Evolutionary conservation across 1,284 basidiomycete species (phyloP).

Genomic region (Ustilago tritici): DNA sequence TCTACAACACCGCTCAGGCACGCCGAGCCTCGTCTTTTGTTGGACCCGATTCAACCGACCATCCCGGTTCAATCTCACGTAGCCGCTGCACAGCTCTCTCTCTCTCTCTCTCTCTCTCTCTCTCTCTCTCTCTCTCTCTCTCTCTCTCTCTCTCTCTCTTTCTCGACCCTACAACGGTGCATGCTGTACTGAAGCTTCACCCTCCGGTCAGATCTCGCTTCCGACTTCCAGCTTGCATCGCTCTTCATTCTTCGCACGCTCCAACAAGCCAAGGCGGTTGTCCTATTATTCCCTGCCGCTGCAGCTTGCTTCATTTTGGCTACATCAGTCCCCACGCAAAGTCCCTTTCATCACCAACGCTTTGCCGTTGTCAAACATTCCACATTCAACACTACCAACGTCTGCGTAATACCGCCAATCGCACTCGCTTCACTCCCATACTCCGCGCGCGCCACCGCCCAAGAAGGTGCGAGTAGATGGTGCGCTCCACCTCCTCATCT

Average conservation of each 20-base stretch:
- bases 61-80: not conserved
- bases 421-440: not conserved
- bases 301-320: constrained; percentile 34
- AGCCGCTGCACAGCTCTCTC: not conserved
- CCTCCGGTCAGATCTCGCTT: not conserved
- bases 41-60: not conserved
- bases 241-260: constrained; percentile 39
- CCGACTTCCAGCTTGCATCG: not conserved
- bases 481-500: not conserved
- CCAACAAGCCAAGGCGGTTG: constrained; percentile 30
- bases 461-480: constrained; percentile 31
- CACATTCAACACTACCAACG: not conserved
- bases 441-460: constrained; percentile 1
- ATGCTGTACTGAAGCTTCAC: not conserved
- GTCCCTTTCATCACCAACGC: constrained; percentile 14
- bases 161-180: not conserved
- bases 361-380: constrained; percentile 11
- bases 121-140: no score
- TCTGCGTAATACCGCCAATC: not conserved
- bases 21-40: constrained; percentile 7
- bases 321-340: constrained; percentile 26
- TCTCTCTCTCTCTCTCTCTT: no score
- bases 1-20: constrained; percentile 3
- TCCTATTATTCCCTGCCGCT: constrained; percentile 11
- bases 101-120: no score